phyloP scores from a whole-genome alignment of 208 protist genomes.

The Trichomonas tenax region DNA sequence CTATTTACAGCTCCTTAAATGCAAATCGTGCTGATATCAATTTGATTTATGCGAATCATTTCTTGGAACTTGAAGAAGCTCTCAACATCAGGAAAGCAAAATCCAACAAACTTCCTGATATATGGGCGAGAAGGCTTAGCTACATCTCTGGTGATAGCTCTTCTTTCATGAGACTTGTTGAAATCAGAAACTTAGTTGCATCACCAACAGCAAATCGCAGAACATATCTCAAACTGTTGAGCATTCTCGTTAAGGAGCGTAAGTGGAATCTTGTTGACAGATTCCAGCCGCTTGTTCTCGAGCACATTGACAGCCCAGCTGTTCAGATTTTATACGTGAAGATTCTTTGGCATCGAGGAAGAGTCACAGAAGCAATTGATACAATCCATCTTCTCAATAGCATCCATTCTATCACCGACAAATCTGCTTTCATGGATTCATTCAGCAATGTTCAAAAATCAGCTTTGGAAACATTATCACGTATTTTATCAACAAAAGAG shows the following conservation, averaged over 20 bases:
- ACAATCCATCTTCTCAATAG: background rate
- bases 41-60: background rate
- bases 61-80: background rate
- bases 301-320: background rate
- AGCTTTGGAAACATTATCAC: background rate
- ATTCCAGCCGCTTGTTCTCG: background rate
- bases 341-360: background rate
- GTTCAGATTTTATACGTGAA: background rate
- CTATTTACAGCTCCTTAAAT: background rate
- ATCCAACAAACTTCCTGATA: background rate
- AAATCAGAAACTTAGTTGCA: background rate
- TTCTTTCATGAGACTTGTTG: background rate
- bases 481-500: background rate
- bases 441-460: background rate
- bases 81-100: background rate
- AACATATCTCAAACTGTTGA: background rate
- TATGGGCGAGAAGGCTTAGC: background rate
- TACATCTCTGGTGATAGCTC: background rate
- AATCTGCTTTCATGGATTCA: background rate
- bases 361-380: background rate
- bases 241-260: background rate
- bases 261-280: background rate
- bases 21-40: background rate
- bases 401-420: background rate
- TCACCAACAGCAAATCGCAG: background rate